Evolutionary conservation across 2,329 filamentous ascomycete genomes (phyloP).

Genomic region (Pestalotiopsis fici): DNA sequence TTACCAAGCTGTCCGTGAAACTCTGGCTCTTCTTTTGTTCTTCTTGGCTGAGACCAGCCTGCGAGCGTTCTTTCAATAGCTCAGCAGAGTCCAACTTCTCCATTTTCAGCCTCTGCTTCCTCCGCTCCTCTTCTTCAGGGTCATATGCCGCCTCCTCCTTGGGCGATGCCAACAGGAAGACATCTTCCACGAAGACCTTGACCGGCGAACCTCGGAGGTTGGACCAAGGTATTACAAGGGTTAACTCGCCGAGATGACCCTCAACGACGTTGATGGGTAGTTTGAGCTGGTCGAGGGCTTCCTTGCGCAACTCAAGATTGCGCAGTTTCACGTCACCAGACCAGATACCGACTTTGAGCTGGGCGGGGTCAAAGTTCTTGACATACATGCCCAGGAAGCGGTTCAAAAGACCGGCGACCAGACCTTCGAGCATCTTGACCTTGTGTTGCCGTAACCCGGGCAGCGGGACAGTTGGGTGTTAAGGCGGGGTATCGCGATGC

Average conservation of each 20-base stretch:
- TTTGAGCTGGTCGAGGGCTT: conserved; percentile 95
- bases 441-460: conserved; percentile 71
- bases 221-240: conserved; percentile 94
- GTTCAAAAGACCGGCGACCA: conserved; percentile 96
- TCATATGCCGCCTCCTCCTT: conserved; percentile 95
- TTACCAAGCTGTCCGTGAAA: conserved; percentile 92
- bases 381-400: conserved; percentile 99
- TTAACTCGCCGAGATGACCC: conserved; percentile 90
- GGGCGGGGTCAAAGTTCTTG: conserved; percentile 97
- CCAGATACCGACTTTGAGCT: conserved; percentile 99
- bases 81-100: conserved; percentile 98
- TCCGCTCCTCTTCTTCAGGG: conserved; percentile 84
- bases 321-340: conserved; percentile 95
- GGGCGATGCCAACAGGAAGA: conserved; percentile 91
- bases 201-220: conserved; percentile 94
- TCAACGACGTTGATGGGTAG: conserved; percentile 96
- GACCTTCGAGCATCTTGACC: conserved; percentile 87
- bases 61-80: conserved; percentile 85
- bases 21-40: conserved; percentile 98
- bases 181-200: conserved; percentile 93
- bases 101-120: conserved; percentile 93
- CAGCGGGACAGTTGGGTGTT: conserved; percentile 45
- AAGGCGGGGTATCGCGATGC: conserved; percentile 23
- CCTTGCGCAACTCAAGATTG: conserved; percentile 87
- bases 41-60: conserved; percentile 91